Conservation (phyloP, 352 stramenopile genomes). For the Aphanomyces cochlioides region DNA sequence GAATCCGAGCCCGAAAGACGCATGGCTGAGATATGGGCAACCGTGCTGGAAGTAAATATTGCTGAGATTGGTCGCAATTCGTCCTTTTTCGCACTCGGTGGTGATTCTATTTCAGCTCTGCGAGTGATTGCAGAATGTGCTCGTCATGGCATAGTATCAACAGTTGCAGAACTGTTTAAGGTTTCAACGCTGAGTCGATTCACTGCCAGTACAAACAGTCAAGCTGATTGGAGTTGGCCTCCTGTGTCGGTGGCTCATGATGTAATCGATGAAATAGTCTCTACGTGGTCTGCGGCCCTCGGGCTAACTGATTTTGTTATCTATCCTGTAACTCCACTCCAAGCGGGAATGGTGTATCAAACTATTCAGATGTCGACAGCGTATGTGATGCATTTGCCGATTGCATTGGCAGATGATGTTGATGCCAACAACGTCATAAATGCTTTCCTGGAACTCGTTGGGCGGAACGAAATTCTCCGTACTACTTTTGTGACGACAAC, state of each 20-base stretch:
- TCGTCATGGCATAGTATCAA: not conserved
- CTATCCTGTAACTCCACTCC: not conserved
- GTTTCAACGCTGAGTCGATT: not conserved
- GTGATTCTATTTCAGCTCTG: not conserved
- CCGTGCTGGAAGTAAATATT: not conserved
- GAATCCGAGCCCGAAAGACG: not conserved
- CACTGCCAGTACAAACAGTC: not conserved
- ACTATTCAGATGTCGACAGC: not conserved
- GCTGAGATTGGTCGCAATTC: not conserved
- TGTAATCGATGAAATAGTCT: not conserved
- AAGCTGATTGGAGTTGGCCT: not conserved
- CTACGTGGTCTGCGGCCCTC: not conserved
- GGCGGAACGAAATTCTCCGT: not conserved
- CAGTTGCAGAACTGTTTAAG: not conserved
- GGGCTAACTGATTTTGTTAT: not conserved
- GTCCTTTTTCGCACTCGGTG: not conserved
- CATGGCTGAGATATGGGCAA: not conserved
- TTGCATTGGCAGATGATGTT: not conserved
- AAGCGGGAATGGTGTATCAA: slow-evolving; percentile 5
- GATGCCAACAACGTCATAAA: not conserved
- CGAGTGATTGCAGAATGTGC: not conserved
- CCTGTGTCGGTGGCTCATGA: not conserved
- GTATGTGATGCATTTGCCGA: not conserved
- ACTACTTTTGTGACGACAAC: slow-evolving; percentile 12
- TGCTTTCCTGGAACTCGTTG: not conserved